These are phyloP conservation scores for Fibroporia radiculosa DNA, from an alignment of 768 basidiomycete genomes.

Conservation along the genomic window DNA sequence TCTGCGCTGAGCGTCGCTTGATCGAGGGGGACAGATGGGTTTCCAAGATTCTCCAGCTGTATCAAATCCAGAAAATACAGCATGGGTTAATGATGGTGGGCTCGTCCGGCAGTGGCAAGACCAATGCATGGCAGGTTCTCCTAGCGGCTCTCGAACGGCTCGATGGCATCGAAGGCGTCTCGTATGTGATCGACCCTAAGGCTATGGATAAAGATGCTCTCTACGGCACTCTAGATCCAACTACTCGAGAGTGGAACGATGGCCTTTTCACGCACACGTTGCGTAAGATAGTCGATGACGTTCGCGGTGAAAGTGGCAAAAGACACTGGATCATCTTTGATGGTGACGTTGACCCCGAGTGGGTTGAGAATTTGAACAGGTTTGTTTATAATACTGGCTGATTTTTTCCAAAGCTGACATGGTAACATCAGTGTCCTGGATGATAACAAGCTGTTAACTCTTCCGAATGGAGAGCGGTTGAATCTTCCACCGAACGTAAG, in stretches of 20 bases:
- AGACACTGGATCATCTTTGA: slow-evolving; percentile 99
- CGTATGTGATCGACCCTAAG: slow-evolving; percentile 98
- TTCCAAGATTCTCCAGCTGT: slow-evolving; percentile 92
- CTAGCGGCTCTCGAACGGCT: slow-evolving; percentile 84
- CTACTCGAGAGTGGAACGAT: slow-evolving; percentile 99
- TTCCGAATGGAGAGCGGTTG: slow-evolving; percentile 97
- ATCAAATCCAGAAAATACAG: slow-evolving; percentile 99
- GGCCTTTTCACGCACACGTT: slow-evolving; percentile 97
- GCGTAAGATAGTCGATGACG: slow-evolving; percentile 97
- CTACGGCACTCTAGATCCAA: slow-evolving; percentile 94
- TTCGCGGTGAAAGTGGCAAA: slow-evolving; percentile 93
- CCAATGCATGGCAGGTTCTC: slow-evolving; percentile 93
- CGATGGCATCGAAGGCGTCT: slow-evolving; percentile 86
- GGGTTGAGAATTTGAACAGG: slow-evolving; percentile 99
- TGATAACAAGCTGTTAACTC: slow-evolving; percentile 94
- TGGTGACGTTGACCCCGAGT: slow-evolving; percentile 98
- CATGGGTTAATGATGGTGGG: slow-evolving; percentile 99
- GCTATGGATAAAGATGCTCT: slow-evolving; percentile 98
- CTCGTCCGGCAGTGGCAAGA: slow-evolving; percentile 94
- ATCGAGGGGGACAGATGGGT: slow-evolving; percentile 86
- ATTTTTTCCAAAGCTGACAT: background rate
- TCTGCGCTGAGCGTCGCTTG: slow-evolving; percentile 83
- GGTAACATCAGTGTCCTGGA: slow-evolving; percentile 73
- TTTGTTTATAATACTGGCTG: slow-evolving; percentile 24
- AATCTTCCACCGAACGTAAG: slow-evolving; percentile 95